Evolutionary conservation across 2,329 filamentous ascomycete genomes (phyloP).

Genomic region (Xylariales sp.): DNA sequence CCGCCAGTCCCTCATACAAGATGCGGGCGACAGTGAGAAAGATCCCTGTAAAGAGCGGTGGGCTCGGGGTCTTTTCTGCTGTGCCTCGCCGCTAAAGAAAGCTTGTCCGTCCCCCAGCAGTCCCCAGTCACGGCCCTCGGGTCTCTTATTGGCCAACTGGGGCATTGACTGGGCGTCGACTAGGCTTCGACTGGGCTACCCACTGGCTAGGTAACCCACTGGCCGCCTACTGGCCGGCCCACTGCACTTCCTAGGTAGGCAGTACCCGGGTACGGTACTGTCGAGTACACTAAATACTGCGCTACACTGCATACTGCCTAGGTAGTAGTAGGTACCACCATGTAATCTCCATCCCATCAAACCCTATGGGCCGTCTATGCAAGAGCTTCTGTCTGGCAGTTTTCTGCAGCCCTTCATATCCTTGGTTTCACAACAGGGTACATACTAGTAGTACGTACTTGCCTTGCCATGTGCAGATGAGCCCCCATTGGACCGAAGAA

Average conservation of each 20-base stretch:
- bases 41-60: conserved; percentile 51
- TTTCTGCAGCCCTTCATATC: conserved; percentile 38
- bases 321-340: conserved; percentile 5
- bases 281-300: too few relatives aligned
- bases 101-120: conserved; percentile 34
- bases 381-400: conserved; percentile 29
- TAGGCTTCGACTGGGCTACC: background rate
- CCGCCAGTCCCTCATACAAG: conserved; percentile 50
- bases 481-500: conserved; percentile 31
- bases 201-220: background rate
- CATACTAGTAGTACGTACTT: background rate
- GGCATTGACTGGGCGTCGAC: background rate
- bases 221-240: background rate
- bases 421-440: conserved; percentile 32
- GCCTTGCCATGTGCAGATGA: conserved; percentile 22
- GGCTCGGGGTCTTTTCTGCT: conserved; percentile 43
- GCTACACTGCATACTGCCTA: too few relatives aligned
- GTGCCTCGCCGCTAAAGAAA: conserved; percentile 38
- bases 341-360: conserved; percentile 24
- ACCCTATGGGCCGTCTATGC: conserved; percentile 20
- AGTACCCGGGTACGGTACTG: too few relatives aligned
- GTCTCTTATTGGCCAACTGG: conserved; percentile 21
- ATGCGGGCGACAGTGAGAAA: conserved; percentile 43
- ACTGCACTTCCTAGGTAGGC: too few relatives aligned
- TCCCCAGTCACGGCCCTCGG: conserved; percentile 1